Percentiles rank a stretch among this genome's conserved stretches.
These are phyloP conservation scores for Tetracladium setigerum DNA, from an alignment of 495 filamentous ascomycete species.

Conservation along the genomic window DNA sequence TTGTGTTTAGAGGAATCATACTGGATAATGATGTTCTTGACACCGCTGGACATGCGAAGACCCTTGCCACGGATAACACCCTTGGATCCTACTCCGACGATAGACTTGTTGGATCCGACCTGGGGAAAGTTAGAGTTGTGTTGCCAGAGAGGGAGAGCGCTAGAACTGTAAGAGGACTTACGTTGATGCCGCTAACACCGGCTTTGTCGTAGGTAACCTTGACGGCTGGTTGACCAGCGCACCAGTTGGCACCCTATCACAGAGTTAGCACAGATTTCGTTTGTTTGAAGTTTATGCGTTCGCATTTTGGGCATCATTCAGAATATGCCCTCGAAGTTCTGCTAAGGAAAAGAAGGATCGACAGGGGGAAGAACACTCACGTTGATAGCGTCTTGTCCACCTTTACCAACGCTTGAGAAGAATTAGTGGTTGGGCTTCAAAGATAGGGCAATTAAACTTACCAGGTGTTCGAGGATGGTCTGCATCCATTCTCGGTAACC, in stretches of 20 bases:
- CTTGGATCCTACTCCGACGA: constrained; percentile 25
- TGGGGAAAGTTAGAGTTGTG: neutral
- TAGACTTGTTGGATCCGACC: constrained; percentile 27
- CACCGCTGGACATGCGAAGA: constrained; percentile 28
- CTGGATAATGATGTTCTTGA: constrained; percentile 30
- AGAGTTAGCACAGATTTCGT: constrained; percentile 29
- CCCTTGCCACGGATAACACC: constrained; percentile 33
- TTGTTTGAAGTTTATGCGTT: constrained; percentile 3
- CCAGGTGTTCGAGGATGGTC: constrained; percentile 32
- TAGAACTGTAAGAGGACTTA: constrained; percentile 1
- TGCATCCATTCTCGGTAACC: constrained; percentile 31
- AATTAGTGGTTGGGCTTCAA: no score
- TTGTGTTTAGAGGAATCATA: no score
- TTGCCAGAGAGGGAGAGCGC: neutral
- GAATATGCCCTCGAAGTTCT: no score
- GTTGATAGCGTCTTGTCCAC: constrained; percentile 40
- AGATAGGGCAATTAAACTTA: no score
- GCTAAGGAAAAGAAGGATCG: no score
- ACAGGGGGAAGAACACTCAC: constrained; percentile 6
- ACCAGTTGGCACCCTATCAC: neutral
- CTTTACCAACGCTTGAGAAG: constrained; percentile 10
- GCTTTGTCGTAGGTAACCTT: constrained; percentile 32
- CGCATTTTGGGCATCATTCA: neutral
- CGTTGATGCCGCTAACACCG: constrained; percentile 23
- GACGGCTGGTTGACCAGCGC: constrained; percentile 14